Base-by-base conservation (phyloP, 495 filamentous ascomycete species). In the Aspergillus taichungensis region DNA sequence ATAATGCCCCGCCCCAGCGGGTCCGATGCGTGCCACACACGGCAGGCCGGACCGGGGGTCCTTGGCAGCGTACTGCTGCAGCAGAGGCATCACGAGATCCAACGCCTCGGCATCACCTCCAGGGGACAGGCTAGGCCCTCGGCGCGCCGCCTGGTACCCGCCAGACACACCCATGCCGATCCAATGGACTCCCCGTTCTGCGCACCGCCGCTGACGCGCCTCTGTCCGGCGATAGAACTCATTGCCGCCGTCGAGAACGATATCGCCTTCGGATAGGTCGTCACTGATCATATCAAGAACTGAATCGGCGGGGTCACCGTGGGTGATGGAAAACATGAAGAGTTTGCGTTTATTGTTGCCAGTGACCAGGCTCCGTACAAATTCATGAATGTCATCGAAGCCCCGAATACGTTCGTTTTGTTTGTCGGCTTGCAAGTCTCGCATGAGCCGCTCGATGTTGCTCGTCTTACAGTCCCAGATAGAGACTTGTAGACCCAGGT, bases 201-300 rank as follows among this genome's bases (percentile, higher is more conserved):
- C 63, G 34, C 80, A 67, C 34, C 78, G 72, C 27, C 60, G 71
- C 62, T 86, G 82, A 7, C 83, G 62, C 10, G 76, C 56, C 49
- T 88, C 77, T 0, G 84, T 86, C n/a, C 74, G 79, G 29, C 73
- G 62, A 50, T 78, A 88, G 51, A 84, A 68, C 63, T 88, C 83
- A 49, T 88, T 88, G 0, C 78, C 79, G 13, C 77, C 79, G 55
- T 87, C 84, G 7, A 88, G 67, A 40, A 89, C 80, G 38, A 87
- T 77, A 55, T 88, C 83, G 6, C 80, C 80, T 18, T 59, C 64
- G 28, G 74, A 68, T 9, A 87, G 59, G 42, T 77, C 69, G 2
- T 67, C 69, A 38, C 71, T 67, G 7, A 88, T 62, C 42, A 71
- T 70, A 3, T 70, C 71, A 5, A 88, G 59, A n/a, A 84, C 82